Base-by-base conservation (phyloP, 2,329 filamentous ascomycete species). In the Aspergillus glaucus region DNA sequence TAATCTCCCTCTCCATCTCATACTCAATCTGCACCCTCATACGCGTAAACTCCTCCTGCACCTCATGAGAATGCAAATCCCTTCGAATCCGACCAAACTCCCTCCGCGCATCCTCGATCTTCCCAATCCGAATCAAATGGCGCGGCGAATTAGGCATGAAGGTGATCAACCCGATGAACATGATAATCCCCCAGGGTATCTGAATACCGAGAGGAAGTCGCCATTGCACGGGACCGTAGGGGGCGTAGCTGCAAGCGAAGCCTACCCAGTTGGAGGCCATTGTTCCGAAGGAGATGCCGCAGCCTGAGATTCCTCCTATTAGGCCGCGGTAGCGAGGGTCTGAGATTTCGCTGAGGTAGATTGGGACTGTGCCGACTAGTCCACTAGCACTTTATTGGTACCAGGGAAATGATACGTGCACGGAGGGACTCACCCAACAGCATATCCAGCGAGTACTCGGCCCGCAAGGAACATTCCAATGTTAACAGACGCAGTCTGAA, bases 231-330 rank as follows among this genome's bases (percentile, higher is more conserved):
- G 70, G 57, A 0, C 79, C 78, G 49, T 79, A 79, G 0, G 77
- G 69, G 0, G 78, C 76, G 47, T 74, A 79, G 17, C 74, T 71
- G 51, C 78, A 79, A 0, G 76, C 77, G 53, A 75, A 80, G 3
- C 78, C 78, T 3, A 80, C 72, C 79, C 78, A 81, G 58, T 81
- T 81, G 4, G 75, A 77, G 53, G 69, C 65, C 76, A 79, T 79
- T 3, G 76, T 79, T 9, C 78, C 79, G 45, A 79, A 75, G 2
- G 76, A 71, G 50, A 80, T 78, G 6, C 78, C 78, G 45, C 75
- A 76, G 6, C 79, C 78, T 1, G 74, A 77, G 40, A 77, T 70
- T 12, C 77, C 76, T 14, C 75, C 77, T 49, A 80, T 79, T 12
- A 80, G 62, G n/a, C 78, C 78, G 34, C 78, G 72, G 45, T 67